Evolutionary conservation across 2,329 filamentous ascomycete genomes (phyloP).

Genomic region (Aspergillus fumigatus): DNA sequence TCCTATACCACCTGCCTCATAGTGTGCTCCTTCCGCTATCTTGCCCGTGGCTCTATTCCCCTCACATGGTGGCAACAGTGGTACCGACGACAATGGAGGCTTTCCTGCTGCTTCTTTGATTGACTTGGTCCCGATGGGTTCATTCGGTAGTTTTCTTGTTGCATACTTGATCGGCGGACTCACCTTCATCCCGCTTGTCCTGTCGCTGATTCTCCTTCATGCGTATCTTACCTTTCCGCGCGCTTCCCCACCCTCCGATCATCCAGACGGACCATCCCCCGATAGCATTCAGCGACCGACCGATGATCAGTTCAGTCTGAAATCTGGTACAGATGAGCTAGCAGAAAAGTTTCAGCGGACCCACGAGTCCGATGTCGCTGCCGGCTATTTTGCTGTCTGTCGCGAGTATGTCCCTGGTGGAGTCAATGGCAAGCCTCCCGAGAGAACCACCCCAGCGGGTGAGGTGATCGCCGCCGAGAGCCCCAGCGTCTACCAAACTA

Average conservation of each 20-base stretch:
- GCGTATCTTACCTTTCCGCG: slow-evolving; percentile 64
- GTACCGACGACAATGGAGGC: slow-evolving; percentile 29
- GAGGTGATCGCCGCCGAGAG: slow-evolving; percentile 74
- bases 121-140: slow-evolving; percentile 38
- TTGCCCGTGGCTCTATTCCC: neutral
- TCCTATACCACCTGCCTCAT: neutral
- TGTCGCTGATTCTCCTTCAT: slow-evolving; percentile 59
- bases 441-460: slow-evolving; percentile 75
- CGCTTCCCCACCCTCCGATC: slow-evolving; percentile 19
- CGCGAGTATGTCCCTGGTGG: slow-evolving; percentile 88
- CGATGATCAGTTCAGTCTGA: slow-evolving; percentile 63
- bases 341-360: slow-evolving; percentile 59
- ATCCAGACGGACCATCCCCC: slow-evolving; percentile 35
- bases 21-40: neutral
- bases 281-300: slow-evolving; percentile 47
- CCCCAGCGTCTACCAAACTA: slow-evolving; percentile 93
- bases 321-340: slow-evolving; percentile 54
- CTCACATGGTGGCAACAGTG: neutral
- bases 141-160: slow-evolving; percentile 56
- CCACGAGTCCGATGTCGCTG: slow-evolving; percentile 71
- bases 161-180: slow-evolving; percentile 82
- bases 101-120: slow-evolving; percentile 27
- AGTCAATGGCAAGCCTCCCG: slow-evolving; percentile 87
- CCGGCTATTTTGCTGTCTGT: slow-evolving; percentile 92
- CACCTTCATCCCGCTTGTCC: slow-evolving; percentile 74